These are phyloP conservation scores for Aspergillus oerlinghausenensis DNA, from an alignment of 2,329 filamentous ascomycete species.

Conservation along the genomic window DNA sequence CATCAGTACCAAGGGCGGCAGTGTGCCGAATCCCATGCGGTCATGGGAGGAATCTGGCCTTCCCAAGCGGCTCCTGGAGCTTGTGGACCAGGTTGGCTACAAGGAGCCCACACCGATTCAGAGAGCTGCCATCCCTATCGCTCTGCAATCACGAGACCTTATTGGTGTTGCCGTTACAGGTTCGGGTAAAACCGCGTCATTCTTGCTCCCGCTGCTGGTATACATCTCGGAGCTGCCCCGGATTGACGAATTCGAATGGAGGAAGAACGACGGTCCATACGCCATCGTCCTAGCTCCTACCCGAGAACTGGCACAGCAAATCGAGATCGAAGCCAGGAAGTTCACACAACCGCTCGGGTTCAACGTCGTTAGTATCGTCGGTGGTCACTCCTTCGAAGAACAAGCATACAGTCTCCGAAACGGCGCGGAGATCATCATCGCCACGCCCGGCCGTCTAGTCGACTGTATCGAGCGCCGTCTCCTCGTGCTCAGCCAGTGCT, in stretches of 20 bases:
- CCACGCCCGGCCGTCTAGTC: constrained; percentile 93
- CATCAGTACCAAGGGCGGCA: constrained; percentile 87
- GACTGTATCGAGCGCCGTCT: constrained; percentile 94
- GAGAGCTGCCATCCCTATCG: constrained; percentile 90
- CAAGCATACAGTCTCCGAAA: constrained; percentile 86
- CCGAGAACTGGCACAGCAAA: constrained; percentile 95
- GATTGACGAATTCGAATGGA: constrained; percentile 72
- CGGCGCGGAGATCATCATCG: constrained; percentile 95
- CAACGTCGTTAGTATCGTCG: constrained; percentile 94
- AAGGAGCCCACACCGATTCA: constrained; percentile 89
- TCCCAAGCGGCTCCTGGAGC: constrained; percentile 70
- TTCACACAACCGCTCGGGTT: constrained; percentile 89
- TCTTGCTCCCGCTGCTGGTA: constrained; percentile 83
- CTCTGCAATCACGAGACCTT: constrained; percentile 85
- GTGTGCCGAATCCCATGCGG: constrained; percentile 93
- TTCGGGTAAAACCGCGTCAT: constrained; percentile 97
- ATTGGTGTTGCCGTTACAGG: constrained; percentile 97
- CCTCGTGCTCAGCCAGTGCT: constrained; percentile 90
- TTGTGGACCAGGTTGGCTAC: constrained; percentile 82
- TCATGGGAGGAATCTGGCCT: constrained; percentile 83
- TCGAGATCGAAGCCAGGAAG: constrained; percentile 88
- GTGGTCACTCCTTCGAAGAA: constrained; percentile 91
- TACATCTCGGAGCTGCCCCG: constrained; percentile 91
- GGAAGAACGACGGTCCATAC: constrained; percentile 92
- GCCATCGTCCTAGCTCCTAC: constrained; percentile 96